Conservation (phyloP, 1,284 basidiomycete genomes). For the Boletus sp. region DNA sequence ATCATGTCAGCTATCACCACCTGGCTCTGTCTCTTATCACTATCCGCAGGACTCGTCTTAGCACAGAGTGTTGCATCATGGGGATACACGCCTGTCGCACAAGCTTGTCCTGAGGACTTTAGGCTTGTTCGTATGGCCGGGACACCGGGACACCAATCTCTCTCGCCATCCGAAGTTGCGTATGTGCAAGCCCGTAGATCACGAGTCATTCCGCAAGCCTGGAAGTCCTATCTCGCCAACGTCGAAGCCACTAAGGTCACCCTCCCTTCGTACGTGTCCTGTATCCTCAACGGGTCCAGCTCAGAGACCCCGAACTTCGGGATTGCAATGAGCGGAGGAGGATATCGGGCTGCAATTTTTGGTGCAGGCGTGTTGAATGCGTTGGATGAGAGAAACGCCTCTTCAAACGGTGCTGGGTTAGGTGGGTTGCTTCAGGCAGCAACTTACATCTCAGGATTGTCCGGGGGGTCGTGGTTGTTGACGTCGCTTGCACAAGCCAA, state of each 20-base stretch:
- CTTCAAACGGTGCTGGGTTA: constrained; percentile 44
- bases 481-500: constrained; percentile 44
- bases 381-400: constrained; percentile 51
- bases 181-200: constrained; percentile 38
- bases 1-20: background rate
- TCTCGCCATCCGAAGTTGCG: constrained; percentile 33
- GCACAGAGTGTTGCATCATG: constrained; percentile 30
- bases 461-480: constrained; percentile 46
- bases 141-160: constrained; percentile 29
- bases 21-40: constrained; percentile 18
- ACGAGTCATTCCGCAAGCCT: constrained; percentile 35
- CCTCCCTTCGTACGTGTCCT: constrained; percentile 36
- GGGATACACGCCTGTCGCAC: constrained; percentile 31
- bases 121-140: constrained; percentile 24
- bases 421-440: constrained; percentile 54
- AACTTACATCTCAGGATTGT: constrained; percentile 47
- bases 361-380: constrained; percentile 43
- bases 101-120: constrained; percentile 32
- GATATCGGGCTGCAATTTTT: too few relatives aligned
- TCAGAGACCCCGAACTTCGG: too few relatives aligned
- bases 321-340: too few relatives aligned
- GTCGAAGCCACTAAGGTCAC: constrained; percentile 34
- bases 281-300: too few relatives aligned
- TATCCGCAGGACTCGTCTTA: constrained; percentile 9
- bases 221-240: constrained; percentile 39